phyloP scores from a whole-genome alignment of 108 stramenopile species.

The Cyclotella baltica region DNA sequence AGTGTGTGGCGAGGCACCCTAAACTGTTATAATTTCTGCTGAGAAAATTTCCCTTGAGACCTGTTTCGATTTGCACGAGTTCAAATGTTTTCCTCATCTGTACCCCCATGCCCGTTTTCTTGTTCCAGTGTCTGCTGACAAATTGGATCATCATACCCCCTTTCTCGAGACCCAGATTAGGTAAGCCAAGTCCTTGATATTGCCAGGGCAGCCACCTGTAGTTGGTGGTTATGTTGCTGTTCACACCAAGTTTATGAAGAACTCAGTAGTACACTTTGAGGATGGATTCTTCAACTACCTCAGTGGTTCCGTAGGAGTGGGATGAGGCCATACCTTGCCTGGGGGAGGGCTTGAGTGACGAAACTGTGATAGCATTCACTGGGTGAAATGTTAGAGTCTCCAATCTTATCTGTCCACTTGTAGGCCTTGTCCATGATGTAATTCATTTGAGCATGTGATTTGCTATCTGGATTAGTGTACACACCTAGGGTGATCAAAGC shows the following conservation, averaged over 20 bases:
- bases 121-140: background rate
- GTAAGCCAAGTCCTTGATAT: background rate
- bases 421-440: background rate
- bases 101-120: background rate
- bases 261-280: background rate
- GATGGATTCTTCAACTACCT: background rate
- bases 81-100: background rate
- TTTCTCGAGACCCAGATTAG: background rate
- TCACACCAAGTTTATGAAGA: background rate
- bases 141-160: background rate
- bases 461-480: background rate
- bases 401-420: background rate
- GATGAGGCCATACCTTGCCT: slow-evolving; percentile 6
- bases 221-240: background rate
- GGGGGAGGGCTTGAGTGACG: background rate
- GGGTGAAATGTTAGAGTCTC: background rate
- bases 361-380: background rate
- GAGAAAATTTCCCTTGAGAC: slow-evolving; percentile 4
- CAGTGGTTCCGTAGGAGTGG: background rate
- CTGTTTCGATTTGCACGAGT: background rate
- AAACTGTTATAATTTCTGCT: background rate
- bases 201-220: background rate
- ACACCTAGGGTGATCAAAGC: background rate
- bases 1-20: slow-evolving; percentile 2
- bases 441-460: background rate